Base-by-base conservation (phyloP, 495 filamentous ascomycete species). In the Sphaerosporella brunnea region DNA sequence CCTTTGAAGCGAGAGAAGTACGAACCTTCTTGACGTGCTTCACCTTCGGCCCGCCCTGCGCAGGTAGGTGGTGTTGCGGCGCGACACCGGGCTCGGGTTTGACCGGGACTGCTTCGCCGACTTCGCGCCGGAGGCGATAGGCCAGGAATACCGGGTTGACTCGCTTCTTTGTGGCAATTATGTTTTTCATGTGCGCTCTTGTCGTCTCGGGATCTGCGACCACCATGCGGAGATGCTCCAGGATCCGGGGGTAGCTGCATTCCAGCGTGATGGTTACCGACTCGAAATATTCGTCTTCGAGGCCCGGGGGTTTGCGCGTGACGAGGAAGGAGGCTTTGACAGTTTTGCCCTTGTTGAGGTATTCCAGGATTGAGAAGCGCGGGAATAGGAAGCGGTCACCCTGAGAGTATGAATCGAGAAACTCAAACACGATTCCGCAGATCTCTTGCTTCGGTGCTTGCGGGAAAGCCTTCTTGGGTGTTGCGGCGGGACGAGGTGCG, bases 321-420 rank as follows among this genome's bases (percentile, higher is more conserved):
- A 82, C 68, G 23, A 83, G 63, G 58, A 82, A 84, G 1, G 75
- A 79, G 23, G 74, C 75, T 47, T 73, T 66, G 16, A 75, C 68
- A 50, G 73, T 66, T 47, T 66, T 62, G 28, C 62, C 64, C 34
- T 62, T 57, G 23, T 56, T 61, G 19, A 68, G 60, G 42, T 70
- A 82, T 58, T 97, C 87, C 5, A 96, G 64, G 36, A 96, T 81
- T 47, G 78, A 78, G 56, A 84, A 73, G 60, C 82, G 85, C 0
- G 90, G 90, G 58, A 97, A 90, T 16, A 87, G 62, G 58, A 85
- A 96, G 16, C 87, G 77, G 58, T 95, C 90, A 8, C 85, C 85
- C 15, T 73, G 75, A 11, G 72, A 73, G 7, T 75, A 79, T 24
- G 79, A 75, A 41, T 78, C 77, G 1, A 75, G 70, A 54, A 94